Evolutionary conservation across 2,329 filamentous ascomycete species (phyloP), one percentile per base, ranked within the genome.

Genomic region (Colletotrichum zoysiae): DNA sequence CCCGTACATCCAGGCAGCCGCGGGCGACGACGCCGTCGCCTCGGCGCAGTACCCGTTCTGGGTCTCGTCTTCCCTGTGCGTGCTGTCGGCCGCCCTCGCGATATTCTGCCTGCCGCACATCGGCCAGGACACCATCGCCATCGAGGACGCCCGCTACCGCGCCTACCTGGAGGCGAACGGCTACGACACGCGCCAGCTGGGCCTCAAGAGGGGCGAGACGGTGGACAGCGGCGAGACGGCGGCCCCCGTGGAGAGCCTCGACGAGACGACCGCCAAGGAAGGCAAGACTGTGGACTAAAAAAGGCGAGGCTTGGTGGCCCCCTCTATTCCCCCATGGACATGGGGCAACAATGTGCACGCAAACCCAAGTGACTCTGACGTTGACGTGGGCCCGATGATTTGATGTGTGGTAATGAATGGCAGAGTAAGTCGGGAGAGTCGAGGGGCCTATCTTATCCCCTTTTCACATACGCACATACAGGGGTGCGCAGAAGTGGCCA

Each of bases 41-140:
- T 86, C 86, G 6, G 93, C 93, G 0, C 94, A 97, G 79, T 94
- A 97, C 75, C 95, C 95, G 0, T 98, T 97, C 83, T 97, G 91
- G 81, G 93, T 98, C n/a, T 91, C 91, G 2, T 92, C 91, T 50
- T 85, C 88, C 33, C 81, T 97, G 67, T 96, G 93, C 75, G 81
- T 97, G n/a, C 84, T 97, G 60, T 91, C 90, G 2, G 94, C 93
- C 0, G 81, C 74, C 6, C 79, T 84, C 14, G 76, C 85, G 1
- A 83, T 92, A 11, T 88, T 94, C 76, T 87, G 88, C 70, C 81
- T 97, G 61, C 95, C 95, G 0, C 83, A 93, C 59, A 92, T 98
- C 73, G 90, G 90, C n/a, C 88, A 97, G 82, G 92, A 97, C 76
- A 97, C 94, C 0, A 97, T 98, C 74, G 88, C 91, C 0, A 78